phyloP scores from a whole-genome alignment of 345 rosid genomes.

The Eucalyptus cladocalyx region DNA sequence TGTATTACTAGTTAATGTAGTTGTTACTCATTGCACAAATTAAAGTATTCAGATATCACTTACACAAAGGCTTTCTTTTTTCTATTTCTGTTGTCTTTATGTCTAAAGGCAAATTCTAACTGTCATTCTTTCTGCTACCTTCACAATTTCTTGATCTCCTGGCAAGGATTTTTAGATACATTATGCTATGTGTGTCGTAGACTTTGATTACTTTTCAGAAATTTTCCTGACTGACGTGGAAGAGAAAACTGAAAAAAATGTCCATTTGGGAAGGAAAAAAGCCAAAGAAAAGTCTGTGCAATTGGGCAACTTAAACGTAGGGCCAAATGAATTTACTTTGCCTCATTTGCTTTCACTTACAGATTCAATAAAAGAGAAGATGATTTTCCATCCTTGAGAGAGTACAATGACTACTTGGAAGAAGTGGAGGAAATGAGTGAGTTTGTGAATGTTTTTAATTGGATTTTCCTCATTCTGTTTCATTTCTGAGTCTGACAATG shows the following conservation, averaged over 20 bases:
- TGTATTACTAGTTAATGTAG: not conserved
- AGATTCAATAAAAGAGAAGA: conserved; percentile 92
- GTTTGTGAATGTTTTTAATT: conserved; percentile 6
- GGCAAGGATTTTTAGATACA: not conserved
- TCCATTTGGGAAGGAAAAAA: not conserved
- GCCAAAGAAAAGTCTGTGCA: not conserved
- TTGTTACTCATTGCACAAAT: not conserved
- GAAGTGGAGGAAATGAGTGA: conserved; percentile 94
- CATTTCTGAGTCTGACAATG: not conserved
- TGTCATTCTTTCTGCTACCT: not conserved
- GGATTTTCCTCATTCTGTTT: not conserved
- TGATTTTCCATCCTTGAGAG: conserved; percentile 65
- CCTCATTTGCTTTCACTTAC: not conserved
- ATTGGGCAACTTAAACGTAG: not conserved
- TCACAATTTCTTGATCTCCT: not conserved
- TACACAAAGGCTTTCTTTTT: not conserved
- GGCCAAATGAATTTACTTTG: not conserved
- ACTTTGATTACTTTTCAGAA: not conserved
- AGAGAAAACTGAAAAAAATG: not conserved
- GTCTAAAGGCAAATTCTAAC: not conserved
- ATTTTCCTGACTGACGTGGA: not conserved
- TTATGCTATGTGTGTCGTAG: not conserved
- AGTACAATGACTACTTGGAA: conserved; percentile 92
- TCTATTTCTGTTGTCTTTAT: not conserved
- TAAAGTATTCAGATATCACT: not conserved